Conservation (phyloP, 2,329 filamentous ascomycete species). For the Lachnellula hyalina region DNA sequence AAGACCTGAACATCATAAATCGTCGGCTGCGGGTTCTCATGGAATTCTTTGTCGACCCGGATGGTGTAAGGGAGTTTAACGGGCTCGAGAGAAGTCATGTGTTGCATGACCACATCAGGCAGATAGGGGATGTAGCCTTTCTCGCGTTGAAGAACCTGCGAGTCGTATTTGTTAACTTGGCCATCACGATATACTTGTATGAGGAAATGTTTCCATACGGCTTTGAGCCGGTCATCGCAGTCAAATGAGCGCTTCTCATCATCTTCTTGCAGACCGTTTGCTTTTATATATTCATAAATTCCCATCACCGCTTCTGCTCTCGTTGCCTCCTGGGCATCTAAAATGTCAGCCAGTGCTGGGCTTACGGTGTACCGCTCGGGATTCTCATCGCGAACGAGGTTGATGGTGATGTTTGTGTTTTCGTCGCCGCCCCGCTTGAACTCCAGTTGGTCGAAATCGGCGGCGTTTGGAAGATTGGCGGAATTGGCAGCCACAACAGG, state of each 20-base stretch:
- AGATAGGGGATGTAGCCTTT: slow-evolving; percentile 81
- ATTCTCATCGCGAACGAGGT: slow-evolving; percentile 75
- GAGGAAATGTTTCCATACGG: slow-evolving; percentile 48
- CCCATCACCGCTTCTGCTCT: slow-evolving; percentile 84
- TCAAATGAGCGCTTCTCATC: slow-evolving; percentile 91
- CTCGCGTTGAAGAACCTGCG: slow-evolving; percentile 67
- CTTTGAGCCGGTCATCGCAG: slow-evolving; percentile 77
- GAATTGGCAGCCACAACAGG: slow-evolving; percentile 50
- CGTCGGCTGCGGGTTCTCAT: slow-evolving; percentile 69
- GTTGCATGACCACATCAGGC: slow-evolving; percentile 70
- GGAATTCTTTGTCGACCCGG: slow-evolving; percentile 80
- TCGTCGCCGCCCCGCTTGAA: slow-evolving; percentile 92
- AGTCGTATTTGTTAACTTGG: slow-evolving; percentile 2
- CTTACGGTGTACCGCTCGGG: slow-evolving; percentile 81
- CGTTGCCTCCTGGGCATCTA: slow-evolving; percentile 83
- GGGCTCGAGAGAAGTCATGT: slow-evolving; percentile 74
- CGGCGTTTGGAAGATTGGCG: slow-evolving; percentile 50
- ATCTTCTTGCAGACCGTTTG: slow-evolving; percentile 82
- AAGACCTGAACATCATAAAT: slow-evolving; percentile 86
- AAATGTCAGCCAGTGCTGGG: slow-evolving; percentile 71
- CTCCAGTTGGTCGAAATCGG: slow-evolving; percentile 84
- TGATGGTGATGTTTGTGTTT: slow-evolving; percentile 86
- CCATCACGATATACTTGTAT: background rate
- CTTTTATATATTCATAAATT: slow-evolving; percentile 90
- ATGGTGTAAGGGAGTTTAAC: slow-evolving; percentile 88